Conservation (phyloP, 2,329 filamentous ascomycete genomes). For the Curvularia lunata region DNA sequence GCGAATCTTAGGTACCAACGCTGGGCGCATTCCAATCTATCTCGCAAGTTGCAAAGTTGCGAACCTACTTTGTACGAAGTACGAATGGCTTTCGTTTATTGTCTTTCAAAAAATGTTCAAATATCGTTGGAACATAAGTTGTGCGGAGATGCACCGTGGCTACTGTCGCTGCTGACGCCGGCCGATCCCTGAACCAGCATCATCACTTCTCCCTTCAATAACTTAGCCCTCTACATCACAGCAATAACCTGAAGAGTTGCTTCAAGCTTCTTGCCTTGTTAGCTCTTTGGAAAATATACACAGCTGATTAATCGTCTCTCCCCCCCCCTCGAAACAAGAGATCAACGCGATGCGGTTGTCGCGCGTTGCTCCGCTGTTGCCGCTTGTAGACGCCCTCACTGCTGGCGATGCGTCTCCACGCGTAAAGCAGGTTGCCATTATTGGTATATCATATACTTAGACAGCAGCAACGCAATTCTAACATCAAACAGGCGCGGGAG, state of each 20-base stretch:
- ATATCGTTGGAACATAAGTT: neutral
- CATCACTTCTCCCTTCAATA: conserved; percentile 7
- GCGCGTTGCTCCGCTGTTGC: conserved; percentile 24
- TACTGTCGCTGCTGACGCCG: neutral
- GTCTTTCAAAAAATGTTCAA: neutral
- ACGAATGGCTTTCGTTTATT: no score
- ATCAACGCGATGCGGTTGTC: conserved; percentile 22
- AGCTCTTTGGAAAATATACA: neutral
- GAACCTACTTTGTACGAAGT: neutral
- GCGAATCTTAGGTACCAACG: neutral
- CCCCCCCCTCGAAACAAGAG: neutral
- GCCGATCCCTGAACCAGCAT: conserved; percentile 11
- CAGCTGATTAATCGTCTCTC: neutral
- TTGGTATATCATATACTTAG: conserved; percentile 31
- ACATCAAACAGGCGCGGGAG: conserved; percentile 73
- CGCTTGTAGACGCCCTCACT: conserved; percentile 27
- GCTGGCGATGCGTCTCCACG: conserved; percentile 18
- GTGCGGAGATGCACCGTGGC: neutral
- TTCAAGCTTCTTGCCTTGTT: conserved; percentile 9
- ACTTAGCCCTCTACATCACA: conserved; percentile 1
- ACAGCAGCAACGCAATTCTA: conserved; percentile 4
- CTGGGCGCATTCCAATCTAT: neutral
- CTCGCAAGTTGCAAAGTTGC: neutral
- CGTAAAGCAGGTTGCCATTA: conserved; percentile 48
- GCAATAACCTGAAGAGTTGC: conserved; percentile 12